Base-by-base conservation (phyloP, 2,329 filamentous ascomycete species). In the Aspergillus phoenicis region DNA sequence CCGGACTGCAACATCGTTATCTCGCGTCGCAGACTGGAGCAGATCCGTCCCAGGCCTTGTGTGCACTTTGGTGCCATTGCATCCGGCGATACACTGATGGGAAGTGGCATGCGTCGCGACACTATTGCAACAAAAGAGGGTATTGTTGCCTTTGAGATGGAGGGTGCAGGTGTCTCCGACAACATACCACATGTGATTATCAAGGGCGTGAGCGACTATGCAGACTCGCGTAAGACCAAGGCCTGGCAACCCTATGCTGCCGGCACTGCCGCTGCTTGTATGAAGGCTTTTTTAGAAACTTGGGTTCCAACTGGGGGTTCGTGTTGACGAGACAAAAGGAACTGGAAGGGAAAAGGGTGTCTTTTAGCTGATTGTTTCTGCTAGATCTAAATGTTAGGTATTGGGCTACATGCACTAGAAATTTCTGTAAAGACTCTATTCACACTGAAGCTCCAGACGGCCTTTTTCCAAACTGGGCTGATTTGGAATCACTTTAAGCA, bases 141-240 rank as follows among this genome's bases (percentile, higher is more conserved):
- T 4, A 38, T 55, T 8, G 45, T 55, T n/a, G 52, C n/a, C 4
- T 55, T 55, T 43, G 52, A 55, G 38, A 55, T 55, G 52, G 52
- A 55, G 17, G 52, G 33, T 6, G 52, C 38, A 13, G 36, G 33
- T 17, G 17, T 43, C 6, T 55, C 33, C 11, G 52, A 55, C 8
- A 24, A 20, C 20, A 8, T 39, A 13, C 39, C 52, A 13, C 39
- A 33, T n/a, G 36, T 55, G 7, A 38, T 55, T 8, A 43, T 55
- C 15, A 55, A 55, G n/a, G 52, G 52, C 3, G 52, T 55, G 10
- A 41, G 52, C 17, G 52, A 55, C 52, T 55, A 55, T 43, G 52
- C 52, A 5, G 52, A 55, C 0, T 28, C 20, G 24, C 52, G 45
- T 17, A 55, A 45, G 11, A 41, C 39, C 6, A 45, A 43, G 10